Evolutionary conservation across 192 early-diverging fungal genomes (phyloP), one percentile per base, ranked within the genome.

Genomic region (Coemansia sp.): DNA sequence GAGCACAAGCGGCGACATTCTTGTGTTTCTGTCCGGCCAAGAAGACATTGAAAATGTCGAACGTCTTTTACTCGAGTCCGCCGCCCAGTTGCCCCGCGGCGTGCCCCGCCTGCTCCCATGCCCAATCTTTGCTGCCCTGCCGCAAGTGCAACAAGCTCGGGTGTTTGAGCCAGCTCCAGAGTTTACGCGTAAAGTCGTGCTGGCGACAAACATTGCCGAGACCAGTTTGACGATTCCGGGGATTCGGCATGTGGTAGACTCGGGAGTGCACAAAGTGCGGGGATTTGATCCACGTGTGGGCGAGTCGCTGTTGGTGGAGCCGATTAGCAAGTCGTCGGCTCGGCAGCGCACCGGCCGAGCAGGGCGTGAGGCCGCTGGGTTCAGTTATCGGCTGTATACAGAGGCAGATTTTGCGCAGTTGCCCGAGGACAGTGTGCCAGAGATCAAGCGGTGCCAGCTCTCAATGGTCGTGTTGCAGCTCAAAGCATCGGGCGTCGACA

Each of bases 171-270:
- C 89, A 5, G 86, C 93, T 10, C 97, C 96, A 2, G 85, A 79
- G 24, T 87, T 87, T 25, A 88, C 88, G 2, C 87, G 97, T 14
- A 99, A 99, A 69, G 86, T 97, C 8, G 92, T 99, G 63, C 78
- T 99, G 27, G 86, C 94, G 0, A 99, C 97, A 1, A 99, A 99
- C 72, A 94, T 99, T 73, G 97, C 97, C 15, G 97, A 99, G 83
- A 97, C 97, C 1, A 94, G 92, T 61, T 90, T 99, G 62, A 99
- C 97, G 0, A 95, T 99, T 49, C 87, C 88, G 14, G 95, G 95
- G 0, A 92, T 99, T 51, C 87, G 89, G 1, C 94, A 97, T 83
- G 95, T 99, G 3, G 71, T 99, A 24, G 97, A 99, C 66, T 88
- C 90, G 11, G 97, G 95, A 17, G 86, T 97, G 54, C 92, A 89